These are phyloP conservation scores for Pleurotus salmoneostramineus DNA, from an alignment of 768 basidiomycete genomes.

Conservation along the genomic window DNA sequence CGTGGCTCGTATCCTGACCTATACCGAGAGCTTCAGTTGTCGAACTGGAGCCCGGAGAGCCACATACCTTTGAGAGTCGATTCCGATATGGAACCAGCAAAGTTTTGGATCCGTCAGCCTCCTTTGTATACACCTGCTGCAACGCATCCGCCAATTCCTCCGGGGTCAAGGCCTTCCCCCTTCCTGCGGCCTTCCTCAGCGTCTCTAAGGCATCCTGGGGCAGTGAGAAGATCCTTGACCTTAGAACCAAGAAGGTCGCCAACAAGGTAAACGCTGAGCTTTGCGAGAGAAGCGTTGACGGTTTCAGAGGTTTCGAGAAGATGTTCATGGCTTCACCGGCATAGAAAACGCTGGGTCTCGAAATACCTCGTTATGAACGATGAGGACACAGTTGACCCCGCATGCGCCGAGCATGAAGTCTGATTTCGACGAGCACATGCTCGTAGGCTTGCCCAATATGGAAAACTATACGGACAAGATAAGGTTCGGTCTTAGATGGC, in stretches of 20 bases:
- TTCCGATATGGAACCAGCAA: slow-evolving; percentile 62
- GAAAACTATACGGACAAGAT: no score
- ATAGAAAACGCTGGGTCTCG: not conserved
- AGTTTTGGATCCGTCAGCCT: slow-evolving; percentile 54
- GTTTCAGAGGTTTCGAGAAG: slow-evolving; percentile 19
- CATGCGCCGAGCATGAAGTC: no score
- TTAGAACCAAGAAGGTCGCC: slow-evolving; percentile 45
- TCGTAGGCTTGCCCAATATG: no score
- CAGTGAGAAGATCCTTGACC: slow-evolving; percentile 35
- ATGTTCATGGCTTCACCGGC: slow-evolving; percentile 12
- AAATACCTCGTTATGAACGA: no score
- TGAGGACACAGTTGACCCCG: no score
- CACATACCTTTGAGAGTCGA: slow-evolving; percentile 54
- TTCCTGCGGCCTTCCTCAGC: slow-evolving; percentile 21
- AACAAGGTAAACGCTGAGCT: slow-evolving; percentile 37
- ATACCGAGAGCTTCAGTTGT: not conserved
- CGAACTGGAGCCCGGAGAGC: not conserved
- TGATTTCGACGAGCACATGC: no score
- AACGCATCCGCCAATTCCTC: slow-evolving; percentile 45
- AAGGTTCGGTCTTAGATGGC: no score
- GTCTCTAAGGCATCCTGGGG: slow-evolving; percentile 25
- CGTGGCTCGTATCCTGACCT: slow-evolving; percentile 47
- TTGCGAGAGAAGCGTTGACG: slow-evolving; percentile 10
- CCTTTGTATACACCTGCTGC: slow-evolving; percentile 60
- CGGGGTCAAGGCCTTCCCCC: slow-evolving; percentile 23